Evolutionary conservation across 2,329 filamentous ascomycete species (phyloP).

Genomic region (Tympanopsis confertula): DNA sequence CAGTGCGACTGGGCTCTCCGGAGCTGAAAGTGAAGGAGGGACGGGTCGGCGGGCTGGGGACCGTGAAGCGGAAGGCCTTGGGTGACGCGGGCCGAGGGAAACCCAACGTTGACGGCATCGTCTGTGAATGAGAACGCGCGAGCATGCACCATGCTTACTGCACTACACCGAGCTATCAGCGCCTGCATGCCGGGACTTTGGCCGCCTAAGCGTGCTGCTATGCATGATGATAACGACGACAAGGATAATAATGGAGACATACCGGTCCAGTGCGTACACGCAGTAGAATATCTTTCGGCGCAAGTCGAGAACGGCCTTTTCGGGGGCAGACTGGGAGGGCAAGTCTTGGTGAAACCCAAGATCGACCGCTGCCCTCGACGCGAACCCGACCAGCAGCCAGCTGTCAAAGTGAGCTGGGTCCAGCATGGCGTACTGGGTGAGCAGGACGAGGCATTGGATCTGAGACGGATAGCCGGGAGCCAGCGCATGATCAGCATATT

Average conservation of each 20-base stretch:
- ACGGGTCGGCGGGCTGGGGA: conserved; percentile 50
- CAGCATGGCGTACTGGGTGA: conserved; percentile 81
- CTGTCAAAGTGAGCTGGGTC: conserved; percentile 86
- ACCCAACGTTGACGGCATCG: conserved; percentile 70
- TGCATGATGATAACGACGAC: conserved; percentile 2
- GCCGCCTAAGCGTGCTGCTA: conserved; percentile 3
- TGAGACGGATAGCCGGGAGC: conserved; percentile 74
- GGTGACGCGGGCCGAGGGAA: conserved; percentile 44
- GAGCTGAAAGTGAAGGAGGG: conserved; percentile 68
- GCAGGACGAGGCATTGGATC: conserved; percentile 74
- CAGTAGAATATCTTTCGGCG: conserved; percentile 81
- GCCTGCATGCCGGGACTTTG: conserved; percentile 10
- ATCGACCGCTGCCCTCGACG: conserved; percentile 77
- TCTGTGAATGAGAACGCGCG: conserved; percentile 90
- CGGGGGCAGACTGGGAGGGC: conserved; percentile 53
- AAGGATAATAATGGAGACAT: conserved; percentile 10
- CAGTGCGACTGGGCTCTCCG: conserved; percentile 77
- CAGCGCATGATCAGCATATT: conserved; percentile 70
- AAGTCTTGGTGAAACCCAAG: conserved; percentile 89
- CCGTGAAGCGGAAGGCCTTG: conserved; percentile 28
- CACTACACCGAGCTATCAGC: conserved; percentile 29
- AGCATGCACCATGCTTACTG: conserved; percentile 78
- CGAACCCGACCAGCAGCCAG: conserved; percentile 88
- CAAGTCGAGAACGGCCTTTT: conserved; percentile 61
- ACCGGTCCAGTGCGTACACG: conserved; percentile 82